Evolutionary conservation across 495 filamentous ascomycete species (phyloP).

Genomic region (Aspergillus homomorphus): DNA sequence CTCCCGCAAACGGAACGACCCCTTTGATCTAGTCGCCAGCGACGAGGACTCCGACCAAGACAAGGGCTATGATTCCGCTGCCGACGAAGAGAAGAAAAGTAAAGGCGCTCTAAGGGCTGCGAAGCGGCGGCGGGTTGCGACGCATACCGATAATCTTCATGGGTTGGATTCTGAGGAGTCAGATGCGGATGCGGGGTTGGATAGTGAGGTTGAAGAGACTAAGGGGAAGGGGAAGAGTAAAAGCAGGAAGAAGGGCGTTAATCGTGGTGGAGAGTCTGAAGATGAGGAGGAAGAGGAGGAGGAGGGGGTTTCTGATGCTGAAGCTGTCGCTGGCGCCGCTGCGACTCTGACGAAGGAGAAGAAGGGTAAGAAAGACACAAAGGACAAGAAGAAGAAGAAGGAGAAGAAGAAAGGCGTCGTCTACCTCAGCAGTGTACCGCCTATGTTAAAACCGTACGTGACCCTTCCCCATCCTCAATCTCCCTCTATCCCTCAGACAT

Average conservation of each 20-base stretch:
- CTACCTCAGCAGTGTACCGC: constrained; percentile 87
- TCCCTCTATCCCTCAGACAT: too few species aligned
- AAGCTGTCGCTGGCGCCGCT: constrained; percentile 16
- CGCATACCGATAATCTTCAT: constrained; percentile 30
- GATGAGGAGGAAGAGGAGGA: constrained; percentile 16
- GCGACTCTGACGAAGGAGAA: constrained; percentile 18
- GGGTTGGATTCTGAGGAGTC: constrained; percentile 12
- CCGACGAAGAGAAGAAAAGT: constrained; percentile 62
- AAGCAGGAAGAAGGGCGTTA: background rate
- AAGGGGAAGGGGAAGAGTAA: constrained; percentile 30
- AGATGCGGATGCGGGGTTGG: constrained; percentile 17
- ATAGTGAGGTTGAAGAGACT: constrained; percentile 29
- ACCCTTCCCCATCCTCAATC: too few species aligned
- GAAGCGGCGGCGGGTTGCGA: constrained; percentile 60
- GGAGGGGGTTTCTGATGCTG: constrained; percentile 11
- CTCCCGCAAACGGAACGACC: constrained; percentile 69
- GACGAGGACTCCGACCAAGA: constrained; percentile 62
- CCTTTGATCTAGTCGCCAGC: constrained; percentile 63
- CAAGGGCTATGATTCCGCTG: constrained; percentile 62
- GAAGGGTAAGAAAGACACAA: constrained; percentile 22
- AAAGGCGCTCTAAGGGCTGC: constrained; percentile 31
- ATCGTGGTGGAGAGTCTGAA: too few species aligned
- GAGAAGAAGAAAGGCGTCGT: constrained; percentile 69
- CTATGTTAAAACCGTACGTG: constrained; percentile 81
- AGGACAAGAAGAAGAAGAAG: constrained; percentile 30